Percentiles rank a stretch among this genome's conserved stretches.
Conservation (phyloP, 2,329 filamentous ascomycete species). For the Acephala macrosclerotiorum region DNA sequence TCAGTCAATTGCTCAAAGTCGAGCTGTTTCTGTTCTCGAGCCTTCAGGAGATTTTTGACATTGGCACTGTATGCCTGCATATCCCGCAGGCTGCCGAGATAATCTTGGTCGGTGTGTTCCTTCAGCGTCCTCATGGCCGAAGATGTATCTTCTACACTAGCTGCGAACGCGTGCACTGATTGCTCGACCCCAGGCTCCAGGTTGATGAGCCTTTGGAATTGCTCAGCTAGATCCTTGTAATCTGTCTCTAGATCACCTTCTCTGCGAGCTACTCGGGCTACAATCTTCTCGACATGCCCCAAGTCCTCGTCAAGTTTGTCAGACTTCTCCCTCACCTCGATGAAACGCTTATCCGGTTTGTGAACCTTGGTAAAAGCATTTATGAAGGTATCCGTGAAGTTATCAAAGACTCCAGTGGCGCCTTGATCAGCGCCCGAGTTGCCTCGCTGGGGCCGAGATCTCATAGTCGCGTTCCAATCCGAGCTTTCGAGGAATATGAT, state of each 20-base stretch:
- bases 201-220: constrained; percentile 91
- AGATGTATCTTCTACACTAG: constrained; percentile 84
- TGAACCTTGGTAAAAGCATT: constrained; percentile 97
- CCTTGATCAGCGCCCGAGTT: constrained; percentile 57
- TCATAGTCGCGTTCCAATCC: constrained; percentile 98
- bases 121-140: constrained; percentile 80
- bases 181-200: constrained; percentile 88
- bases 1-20: constrained; percentile 97
- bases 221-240: constrained; percentile 87
- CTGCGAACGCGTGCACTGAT: constrained; percentile 84
- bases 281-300: constrained; percentile 92
- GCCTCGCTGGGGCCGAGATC: constrained; percentile 72
- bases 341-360: constrained; percentile 92
- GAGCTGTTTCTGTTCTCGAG: constrained; percentile 95
- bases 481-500: constrained; percentile 90
- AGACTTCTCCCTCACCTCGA: constrained; percentile 90
- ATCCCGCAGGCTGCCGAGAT: constrained; percentile 88
- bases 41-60: constrained; percentile 87
- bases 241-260: constrained; percentile 89
- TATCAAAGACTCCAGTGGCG: constrained; percentile 84
- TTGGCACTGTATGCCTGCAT: constrained; percentile 95
- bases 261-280: constrained; percentile 85
- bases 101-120: constrained; percentile 94
- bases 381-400: constrained; percentile 93
- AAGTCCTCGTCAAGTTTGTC: constrained; percentile 96